Evolutionary conservation across 139 green algal genomes (phyloP).

Genomic region (Spirogloea muscicola): DNA sequence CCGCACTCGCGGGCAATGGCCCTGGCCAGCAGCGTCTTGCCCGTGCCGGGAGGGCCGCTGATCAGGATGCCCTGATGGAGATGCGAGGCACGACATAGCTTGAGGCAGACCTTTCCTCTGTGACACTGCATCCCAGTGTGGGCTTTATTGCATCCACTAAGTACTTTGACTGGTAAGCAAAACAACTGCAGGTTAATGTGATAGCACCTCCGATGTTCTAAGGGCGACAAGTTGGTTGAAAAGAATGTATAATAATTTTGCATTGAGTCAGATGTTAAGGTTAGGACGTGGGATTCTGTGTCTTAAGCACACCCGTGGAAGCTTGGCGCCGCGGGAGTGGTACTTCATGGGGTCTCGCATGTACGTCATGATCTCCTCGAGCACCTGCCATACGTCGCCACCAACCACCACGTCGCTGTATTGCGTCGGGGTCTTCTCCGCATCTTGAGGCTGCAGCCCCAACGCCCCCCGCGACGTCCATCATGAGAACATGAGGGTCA

Average conservation of each 20-base stretch:
- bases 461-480: not conserved
- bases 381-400: constrained; percentile 1
- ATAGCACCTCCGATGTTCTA: not conserved
- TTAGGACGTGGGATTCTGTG: not conserved
- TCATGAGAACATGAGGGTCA: no score
- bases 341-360: constrained; percentile 3
- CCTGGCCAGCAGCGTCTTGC: constrained; percentile 89
- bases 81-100: not conserved
- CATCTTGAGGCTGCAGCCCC: constrained; percentile 5
- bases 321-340: not conserved
- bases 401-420: constrained; percentile 19
- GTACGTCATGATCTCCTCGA: constrained; percentile 17
- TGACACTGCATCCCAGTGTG: no score
- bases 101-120: no score
- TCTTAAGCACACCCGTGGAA: not conserved
- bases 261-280: not conserved
- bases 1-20: constrained; percentile 69
- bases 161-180: no score
- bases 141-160: no score
- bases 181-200: not conserved
- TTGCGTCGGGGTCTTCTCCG: not conserved
- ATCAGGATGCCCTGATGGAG: constrained; percentile 68
- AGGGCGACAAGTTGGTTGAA: not conserved
- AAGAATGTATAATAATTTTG: not conserved
- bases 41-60: constrained; percentile 83